Conservation (phyloP, 2,329 filamentous ascomycete species). For the Hypoxylon sp. region DNA sequence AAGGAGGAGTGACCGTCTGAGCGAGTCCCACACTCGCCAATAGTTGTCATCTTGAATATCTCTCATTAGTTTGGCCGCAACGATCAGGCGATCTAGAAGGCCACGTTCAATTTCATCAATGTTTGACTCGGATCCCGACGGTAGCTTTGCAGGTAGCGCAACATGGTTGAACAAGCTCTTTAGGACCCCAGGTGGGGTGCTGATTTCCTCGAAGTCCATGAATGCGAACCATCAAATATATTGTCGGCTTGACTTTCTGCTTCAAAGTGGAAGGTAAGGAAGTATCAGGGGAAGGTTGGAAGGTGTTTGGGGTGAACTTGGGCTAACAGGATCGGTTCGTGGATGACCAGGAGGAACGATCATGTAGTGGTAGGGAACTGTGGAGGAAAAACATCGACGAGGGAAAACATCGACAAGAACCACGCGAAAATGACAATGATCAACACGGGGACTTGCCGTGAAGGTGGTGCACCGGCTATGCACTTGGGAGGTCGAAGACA, state of each 20-base stretch:
- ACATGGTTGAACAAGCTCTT: conserved; percentile 43
- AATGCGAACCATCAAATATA: neutral
- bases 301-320: neutral
- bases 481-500: neutral
- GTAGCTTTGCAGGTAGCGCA: conserved; percentile 41
- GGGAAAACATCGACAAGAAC: neutral
- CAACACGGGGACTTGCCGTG: neutral
- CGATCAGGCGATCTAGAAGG: conserved; percentile 34
- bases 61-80: conserved; percentile 32
- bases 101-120: conserved; percentile 32
- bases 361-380: neutral
- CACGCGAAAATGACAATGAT: neutral
- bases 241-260: neutral
- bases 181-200: conserved; percentile 22
- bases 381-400: neutral
- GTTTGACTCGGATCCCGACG: conserved; percentile 32
- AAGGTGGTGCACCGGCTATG: neutral
- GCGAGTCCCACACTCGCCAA: conserved; percentile 31
- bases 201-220: conserved; percentile 20
- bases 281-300: neutral
- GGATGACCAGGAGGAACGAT: neutral
- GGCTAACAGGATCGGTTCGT: neutral
- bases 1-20: conserved; percentile 29
- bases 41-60: conserved; percentile 15
- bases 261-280: neutral